Evolutionary conservation across 352 stramenopile species (phyloP).

Genomic region (Peronospora farinosa): DNA sequence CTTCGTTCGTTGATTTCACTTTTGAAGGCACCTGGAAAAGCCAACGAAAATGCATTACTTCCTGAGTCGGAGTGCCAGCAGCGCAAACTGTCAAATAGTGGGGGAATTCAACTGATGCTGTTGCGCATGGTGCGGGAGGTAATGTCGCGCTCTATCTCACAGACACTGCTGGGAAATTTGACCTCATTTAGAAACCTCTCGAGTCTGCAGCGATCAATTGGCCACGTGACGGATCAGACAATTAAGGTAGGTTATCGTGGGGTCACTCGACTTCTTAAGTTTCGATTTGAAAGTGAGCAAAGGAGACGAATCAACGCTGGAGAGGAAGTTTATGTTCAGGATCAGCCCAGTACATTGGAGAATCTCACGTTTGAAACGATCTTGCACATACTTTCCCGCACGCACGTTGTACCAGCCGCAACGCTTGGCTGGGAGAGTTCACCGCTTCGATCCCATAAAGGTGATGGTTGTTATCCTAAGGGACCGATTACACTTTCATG

Average conservation of each 20-base stretch:
- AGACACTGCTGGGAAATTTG: slow-evolving; percentile 54
- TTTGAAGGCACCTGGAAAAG: slow-evolving; percentile 17
- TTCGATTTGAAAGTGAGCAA: slow-evolving; percentile 20
- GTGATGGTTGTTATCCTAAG: slow-evolving; percentile 56
- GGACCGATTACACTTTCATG: slow-evolving; percentile 61
- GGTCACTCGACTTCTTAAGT: slow-evolving; percentile 28
- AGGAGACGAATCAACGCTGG: slow-evolving; percentile 1
- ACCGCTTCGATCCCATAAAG: slow-evolving; percentile 30
- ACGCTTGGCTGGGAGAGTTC: slow-evolving; percentile 44
- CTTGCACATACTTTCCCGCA: slow-evolving; percentile 70
- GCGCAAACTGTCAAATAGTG: slow-evolving; percentile 20
- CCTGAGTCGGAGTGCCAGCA: slow-evolving; percentile 12
- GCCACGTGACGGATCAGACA: slow-evolving; percentile 18
- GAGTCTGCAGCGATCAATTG: slow-evolving; percentile 47
- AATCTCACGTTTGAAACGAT: slow-evolving; percentile 72
- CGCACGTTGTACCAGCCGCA: slow-evolving; percentile 34
- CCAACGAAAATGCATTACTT: background rate
- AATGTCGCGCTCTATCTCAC: slow-evolving; percentile 31
- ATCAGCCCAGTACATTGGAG: slow-evolving; percentile 35
- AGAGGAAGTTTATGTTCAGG: slow-evolving; percentile 17
- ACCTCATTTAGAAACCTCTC: slow-evolving; percentile 45
- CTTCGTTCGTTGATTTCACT: slow-evolving; percentile 70
- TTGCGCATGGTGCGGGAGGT: slow-evolving; percentile 40
- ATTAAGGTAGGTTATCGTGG: slow-evolving; percentile 16
- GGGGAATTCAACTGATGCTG: slow-evolving; percentile 62